Base-by-base conservation (phyloP, 768 basidiomycete species). In the Tulasnella sp. region DNA sequence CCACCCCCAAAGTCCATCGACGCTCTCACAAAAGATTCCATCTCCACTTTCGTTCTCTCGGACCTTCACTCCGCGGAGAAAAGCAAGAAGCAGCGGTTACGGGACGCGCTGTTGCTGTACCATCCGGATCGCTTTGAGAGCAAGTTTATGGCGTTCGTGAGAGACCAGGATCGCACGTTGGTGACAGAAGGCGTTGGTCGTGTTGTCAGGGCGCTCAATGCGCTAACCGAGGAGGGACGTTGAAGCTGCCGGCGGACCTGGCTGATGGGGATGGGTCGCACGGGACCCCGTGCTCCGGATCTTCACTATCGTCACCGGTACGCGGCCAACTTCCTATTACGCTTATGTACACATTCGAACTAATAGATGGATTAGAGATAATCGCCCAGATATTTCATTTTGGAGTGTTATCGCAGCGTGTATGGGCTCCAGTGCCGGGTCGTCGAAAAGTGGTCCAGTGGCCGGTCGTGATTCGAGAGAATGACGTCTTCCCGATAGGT, bases 21-120 rank as follows among this genome's bases (percentile, higher is more conserved):
- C 76, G 82, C 83, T 71, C 79, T 90, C 72, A 86, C 84, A 2
- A 79, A 81, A 0, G 79, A 82, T 19, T 81, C 82, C 0, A 82
- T 91, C 36, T 71, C 78, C 12, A 82, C 87, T 25, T 83, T 84
- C 0, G 91, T 91, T 77, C 79, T 91, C 5, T 82, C 89, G 38
- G 85, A 85, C 8, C 82, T 88, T 75, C 81, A 79, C 71, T 85
- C 89, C 4, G 81, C 86, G 69, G 82, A 83, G 29, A 85, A 83
- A 42, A 86, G 86, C 74, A 77, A 81, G 79, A 88, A 86, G 82
- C 89, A 89, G 64, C 83, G 87, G 52, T 82, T 92, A 7, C 85
- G 91, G 40, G 85, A 85, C 69, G 88, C 89, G 0, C 81, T 93
- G 64, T 82, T 92, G 75, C 77, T 79, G 29, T 83, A 82, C 70